Percentiles rank a stretch among this genome's conserved stretches.
phyloP scores from a whole-genome alignment of 768 basidiomycete genomes.

The Termitomyces sp. region DNA sequence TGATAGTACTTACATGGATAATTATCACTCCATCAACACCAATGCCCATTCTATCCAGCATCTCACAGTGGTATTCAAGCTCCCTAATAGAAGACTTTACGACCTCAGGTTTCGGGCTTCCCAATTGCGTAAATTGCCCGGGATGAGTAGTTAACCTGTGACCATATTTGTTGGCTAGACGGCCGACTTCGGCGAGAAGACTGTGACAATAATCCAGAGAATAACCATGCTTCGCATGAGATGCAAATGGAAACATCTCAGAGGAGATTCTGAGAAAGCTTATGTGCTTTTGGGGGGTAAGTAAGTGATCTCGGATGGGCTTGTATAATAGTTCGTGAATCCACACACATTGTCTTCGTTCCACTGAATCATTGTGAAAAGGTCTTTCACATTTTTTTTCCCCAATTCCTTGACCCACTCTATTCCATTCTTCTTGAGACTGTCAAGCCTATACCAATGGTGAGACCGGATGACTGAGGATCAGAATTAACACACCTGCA shows the following conservation, averaged over 20 bases:
- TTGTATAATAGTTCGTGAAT: too few species aligned
- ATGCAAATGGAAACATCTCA: conserved; percentile 92
- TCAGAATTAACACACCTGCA: conserved; percentile 39
- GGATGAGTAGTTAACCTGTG: conserved; percentile 87
- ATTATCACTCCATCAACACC: conserved; percentile 87
- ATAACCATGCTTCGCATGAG: conserved; percentile 79
- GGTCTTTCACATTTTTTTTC: conserved; percentile 67
- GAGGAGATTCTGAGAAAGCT: conserved; percentile 88
- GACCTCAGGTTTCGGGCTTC: conserved; percentile 73
- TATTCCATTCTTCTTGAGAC: conserved; percentile 75
- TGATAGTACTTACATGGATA: conserved; percentile 53
- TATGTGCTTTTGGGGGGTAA: conserved; percentile 49
- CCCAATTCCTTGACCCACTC: conserved; percentile 84
- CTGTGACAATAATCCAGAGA: conserved; percentile 68
- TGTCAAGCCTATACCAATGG: conserved; percentile 53
- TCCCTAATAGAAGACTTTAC: conserved; percentile 76
- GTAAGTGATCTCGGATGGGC: not conserved
- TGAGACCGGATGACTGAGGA: not conserved
- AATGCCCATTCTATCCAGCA: conserved; percentile 81
- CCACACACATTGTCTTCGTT: conserved; percentile 74
- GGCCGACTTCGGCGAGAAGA: conserved; percentile 54
- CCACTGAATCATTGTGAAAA: conserved; percentile 80
- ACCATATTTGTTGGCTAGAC: conserved; percentile 62
- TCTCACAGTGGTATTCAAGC: conserved; percentile 81
- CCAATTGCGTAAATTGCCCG: conserved; percentile 82